Evolutionary conservation across 805 yeast genomes (phyloP).

Genomic region (Yarrowia porcina): DNA sequence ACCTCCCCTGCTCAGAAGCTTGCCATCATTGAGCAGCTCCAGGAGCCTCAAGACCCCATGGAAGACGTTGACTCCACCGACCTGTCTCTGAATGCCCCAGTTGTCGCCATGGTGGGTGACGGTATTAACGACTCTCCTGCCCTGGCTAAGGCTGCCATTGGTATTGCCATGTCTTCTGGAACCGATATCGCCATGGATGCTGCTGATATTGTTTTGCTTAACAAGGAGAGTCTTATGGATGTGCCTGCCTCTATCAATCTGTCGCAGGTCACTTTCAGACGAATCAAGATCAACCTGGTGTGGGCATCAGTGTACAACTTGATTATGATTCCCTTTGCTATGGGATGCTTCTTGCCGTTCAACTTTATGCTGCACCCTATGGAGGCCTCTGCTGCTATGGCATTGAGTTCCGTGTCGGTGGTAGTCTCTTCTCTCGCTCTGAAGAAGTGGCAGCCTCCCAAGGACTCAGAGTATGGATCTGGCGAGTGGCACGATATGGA

Average conservation of each 20-base stretch:
- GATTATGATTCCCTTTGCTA: conserved; percentile 90
- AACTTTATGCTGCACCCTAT: conserved; percentile 75
- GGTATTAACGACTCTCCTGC: conserved; percentile 99
- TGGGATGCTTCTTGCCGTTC: conserved; percentile 83
- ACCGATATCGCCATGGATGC: conserved; percentile 96
- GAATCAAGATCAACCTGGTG: conserved; percentile 77
- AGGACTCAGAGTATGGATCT: neutral
- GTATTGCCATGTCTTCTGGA: conserved; percentile 88
- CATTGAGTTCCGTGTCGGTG: conserved; percentile 85
- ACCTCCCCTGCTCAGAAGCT: conserved; percentile 77
- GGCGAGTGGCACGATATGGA: conserved; percentile 6
- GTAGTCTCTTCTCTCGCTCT: conserved; percentile 74
- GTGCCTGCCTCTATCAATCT: conserved; percentile 58
- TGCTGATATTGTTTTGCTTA: conserved; percentile 78
- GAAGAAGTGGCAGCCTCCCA: conserved; percentile 49
- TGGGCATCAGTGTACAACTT: conserved; percentile 85
- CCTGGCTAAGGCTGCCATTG: conserved; percentile 79
- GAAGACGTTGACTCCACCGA: conserved; percentile 6
- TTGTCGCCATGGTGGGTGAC: conserved; percentile 92
- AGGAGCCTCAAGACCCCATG: neutral
- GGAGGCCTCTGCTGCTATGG: conserved; percentile 93
- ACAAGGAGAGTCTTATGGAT: conserved; percentile 38
- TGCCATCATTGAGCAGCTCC: conserved; percentile 54
- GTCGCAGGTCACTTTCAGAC: conserved; percentile 62
- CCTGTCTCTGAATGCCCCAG: conserved; percentile 32